These are phyloP conservation scores for Phytophthora agathidicida DNA, from an alignment of 352 stramenopile species.

Conservation along the genomic window DNA sequence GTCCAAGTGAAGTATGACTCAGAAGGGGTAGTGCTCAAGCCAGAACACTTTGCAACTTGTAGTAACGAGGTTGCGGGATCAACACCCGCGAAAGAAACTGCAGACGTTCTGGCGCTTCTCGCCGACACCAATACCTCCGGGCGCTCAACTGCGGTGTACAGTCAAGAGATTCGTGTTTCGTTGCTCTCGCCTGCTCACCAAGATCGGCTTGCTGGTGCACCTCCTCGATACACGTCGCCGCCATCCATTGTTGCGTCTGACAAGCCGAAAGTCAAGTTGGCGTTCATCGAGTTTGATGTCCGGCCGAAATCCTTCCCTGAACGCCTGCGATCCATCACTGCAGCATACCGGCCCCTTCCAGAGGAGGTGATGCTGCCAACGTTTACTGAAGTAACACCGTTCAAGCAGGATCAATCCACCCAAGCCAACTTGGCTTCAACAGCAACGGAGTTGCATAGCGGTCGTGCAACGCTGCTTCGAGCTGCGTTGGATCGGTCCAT, in stretches of 20 bases:
- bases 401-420: slow-evolving; percentile 36
- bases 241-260: neutral
- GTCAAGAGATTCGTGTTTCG: slow-evolving; percentile 35
- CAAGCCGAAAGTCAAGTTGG: slow-evolving; percentile 33
- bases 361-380: slow-evolving; percentile 7
- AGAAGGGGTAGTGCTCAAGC: slow-evolving; percentile 5
- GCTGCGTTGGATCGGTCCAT: slow-evolving; percentile 48
- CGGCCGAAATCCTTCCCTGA: slow-evolving; percentile 20
- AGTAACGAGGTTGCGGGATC: neutral
- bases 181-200: slow-evolving; percentile 48
- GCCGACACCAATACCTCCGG: slow-evolving; percentile 13
- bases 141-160: slow-evolving; percentile 17
- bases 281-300: slow-evolving; percentile 22
- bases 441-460: neutral
- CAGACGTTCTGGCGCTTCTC: slow-evolving; percentile 36
- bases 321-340: slow-evolving; percentile 34
- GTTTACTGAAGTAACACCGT: slow-evolving; percentile 33
- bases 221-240: slow-evolving; percentile 1
- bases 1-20: slow-evolving; percentile 27
- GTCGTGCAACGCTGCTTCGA: slow-evolving; percentile 20
- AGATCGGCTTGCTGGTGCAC: slow-evolving; percentile 10
- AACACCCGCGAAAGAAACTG: slow-evolving; percentile 4
- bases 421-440: slow-evolving; percentile 29
- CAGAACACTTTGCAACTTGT: neutral
- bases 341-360: neutral